Conservation (phyloP, 345 rosid species). For the Draba incana region DNA sequence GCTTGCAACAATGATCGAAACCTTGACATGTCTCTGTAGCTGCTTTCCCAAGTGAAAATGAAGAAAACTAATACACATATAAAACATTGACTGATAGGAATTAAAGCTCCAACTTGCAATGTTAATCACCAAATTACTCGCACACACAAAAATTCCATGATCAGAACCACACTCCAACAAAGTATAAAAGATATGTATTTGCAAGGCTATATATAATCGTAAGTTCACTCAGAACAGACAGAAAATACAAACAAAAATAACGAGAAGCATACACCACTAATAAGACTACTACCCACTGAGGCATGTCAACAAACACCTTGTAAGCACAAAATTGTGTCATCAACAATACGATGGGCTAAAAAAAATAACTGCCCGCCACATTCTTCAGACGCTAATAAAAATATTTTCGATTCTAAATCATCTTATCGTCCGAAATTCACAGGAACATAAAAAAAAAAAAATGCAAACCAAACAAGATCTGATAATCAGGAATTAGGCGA, state of each 20-base stretch:
- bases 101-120: neutral
- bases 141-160: slow-evolving; percentile 20
- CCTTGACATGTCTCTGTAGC: slow-evolving; percentile 66
- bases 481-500: neutral
- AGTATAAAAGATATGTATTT: neutral
- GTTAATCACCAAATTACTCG: slow-evolving; percentile 8
- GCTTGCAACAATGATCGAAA: slow-evolving; percentile 80
- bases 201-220: slow-evolving; percentile 21
- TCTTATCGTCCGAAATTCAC: neutral
- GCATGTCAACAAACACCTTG: slow-evolving; percentile 40
- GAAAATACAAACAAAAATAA: neutral
- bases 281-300: slow-evolving; percentile 14
- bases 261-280: neutral
- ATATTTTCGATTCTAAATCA: neutral
- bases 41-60: slow-evolving; percentile 19
- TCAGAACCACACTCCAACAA: slow-evolving; percentile 22
- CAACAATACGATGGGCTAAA: neutral
- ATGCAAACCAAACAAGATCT: neutral
- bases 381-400: slow-evolving; percentile 3
- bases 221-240: slow-evolving; percentile 1
- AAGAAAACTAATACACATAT: neutral
- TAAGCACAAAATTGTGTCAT: slow-evolving; percentile 6
- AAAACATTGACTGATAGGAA: neutral
- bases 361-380: neutral
- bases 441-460: neutral